These are phyloP conservation scores for Calocera cornea DNA, from an alignment of 768 basidiomycete species.

Conservation along the genomic window DNA sequence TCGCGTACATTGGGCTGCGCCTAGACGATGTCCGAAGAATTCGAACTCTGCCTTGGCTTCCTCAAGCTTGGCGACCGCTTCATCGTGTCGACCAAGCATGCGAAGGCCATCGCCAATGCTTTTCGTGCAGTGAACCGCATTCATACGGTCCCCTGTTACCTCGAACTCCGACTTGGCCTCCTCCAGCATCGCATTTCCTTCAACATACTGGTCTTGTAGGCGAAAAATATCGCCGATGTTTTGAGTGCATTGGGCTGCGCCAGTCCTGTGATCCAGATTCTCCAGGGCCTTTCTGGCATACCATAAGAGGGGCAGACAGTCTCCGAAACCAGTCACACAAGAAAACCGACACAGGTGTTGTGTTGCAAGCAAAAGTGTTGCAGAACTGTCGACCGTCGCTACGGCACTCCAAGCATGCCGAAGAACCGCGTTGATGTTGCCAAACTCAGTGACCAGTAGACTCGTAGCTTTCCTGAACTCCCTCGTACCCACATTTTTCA, in stretches of 20 bases:
- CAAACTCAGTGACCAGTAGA: background rate
- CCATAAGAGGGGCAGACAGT: background rate
- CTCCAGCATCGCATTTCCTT: too few species aligned
- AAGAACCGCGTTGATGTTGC: background rate
- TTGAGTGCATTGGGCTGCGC: background rate
- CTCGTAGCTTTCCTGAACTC: background rate
- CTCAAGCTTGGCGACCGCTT: background rate
- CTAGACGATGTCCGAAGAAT: background rate
- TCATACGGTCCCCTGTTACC: background rate
- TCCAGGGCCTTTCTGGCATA: background rate
- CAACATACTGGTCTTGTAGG: background rate
- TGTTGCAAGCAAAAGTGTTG: background rate
- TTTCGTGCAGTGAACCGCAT: background rate
- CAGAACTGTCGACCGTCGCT: background rate
- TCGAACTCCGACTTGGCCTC: too few species aligned
- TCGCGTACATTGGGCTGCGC: background rate
- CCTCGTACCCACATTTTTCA: background rate
- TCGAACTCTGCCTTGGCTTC: background rate
- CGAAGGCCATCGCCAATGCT: too few species aligned
- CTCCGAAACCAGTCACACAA: background rate
- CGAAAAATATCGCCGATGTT: background rate
- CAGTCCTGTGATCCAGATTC: background rate
- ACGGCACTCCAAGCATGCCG: background rate
- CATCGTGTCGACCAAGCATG: too few species aligned
- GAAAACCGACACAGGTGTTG: background rate